Conservation (phyloP, 2,329 filamentous ascomycete genomes). For the Didymella keratinophila region DNA sequence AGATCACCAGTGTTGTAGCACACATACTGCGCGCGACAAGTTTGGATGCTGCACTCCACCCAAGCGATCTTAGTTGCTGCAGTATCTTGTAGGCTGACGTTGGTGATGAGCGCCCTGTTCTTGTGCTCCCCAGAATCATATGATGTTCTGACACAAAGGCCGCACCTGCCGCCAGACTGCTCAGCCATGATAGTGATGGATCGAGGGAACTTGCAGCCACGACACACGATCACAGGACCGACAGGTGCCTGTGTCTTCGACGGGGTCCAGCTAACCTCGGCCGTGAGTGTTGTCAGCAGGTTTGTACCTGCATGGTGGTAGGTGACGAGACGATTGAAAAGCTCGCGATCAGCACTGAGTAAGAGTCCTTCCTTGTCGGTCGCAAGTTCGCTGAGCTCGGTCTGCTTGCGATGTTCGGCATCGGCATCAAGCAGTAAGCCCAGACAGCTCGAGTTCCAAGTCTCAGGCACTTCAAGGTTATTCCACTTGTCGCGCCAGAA, state of each 20-base stretch:
- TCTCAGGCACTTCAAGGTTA: conserved; percentile 58
- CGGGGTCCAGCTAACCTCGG: conserved; percentile 57
- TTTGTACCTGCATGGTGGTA: conserved; percentile 59
- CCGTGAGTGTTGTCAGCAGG: conserved; percentile 55
- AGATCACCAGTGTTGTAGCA: conserved; percentile 56
- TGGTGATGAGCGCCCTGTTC: conserved; percentile 24
- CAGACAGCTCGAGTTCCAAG: conserved; percentile 59
- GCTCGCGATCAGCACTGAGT: conserved; percentile 46
- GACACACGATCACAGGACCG: conserved; percentile 56
- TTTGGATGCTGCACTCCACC: conserved; percentile 57
- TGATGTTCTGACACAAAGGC: conserved; percentile 47
- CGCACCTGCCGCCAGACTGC: conserved; percentile 49
- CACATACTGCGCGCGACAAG: conserved; percentile 61
- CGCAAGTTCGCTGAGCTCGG: conserved; percentile 1
- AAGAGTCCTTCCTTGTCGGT: conserved; percentile 49
- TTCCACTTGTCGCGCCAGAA: conserved; percentile 58
- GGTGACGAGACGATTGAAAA: conserved; percentile 57
- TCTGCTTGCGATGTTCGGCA: conserved; percentile 27
- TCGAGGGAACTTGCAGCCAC: conserved; percentile 55
- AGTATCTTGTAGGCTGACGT: conserved; percentile 45
- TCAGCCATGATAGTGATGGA: conserved; percentile 60
- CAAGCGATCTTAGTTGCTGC: conserved; percentile 51
- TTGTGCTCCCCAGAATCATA: conserved; percentile 33
- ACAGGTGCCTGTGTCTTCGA: conserved; percentile 54
- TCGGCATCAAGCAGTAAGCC: conserved; percentile 60